Percentiles rank a stretch among this genome's conserved stretches.
phyloP scores from a whole-genome alignment of 2,329 filamentous ascomycete genomes.

The Botrytis hyacinthi region DNA sequence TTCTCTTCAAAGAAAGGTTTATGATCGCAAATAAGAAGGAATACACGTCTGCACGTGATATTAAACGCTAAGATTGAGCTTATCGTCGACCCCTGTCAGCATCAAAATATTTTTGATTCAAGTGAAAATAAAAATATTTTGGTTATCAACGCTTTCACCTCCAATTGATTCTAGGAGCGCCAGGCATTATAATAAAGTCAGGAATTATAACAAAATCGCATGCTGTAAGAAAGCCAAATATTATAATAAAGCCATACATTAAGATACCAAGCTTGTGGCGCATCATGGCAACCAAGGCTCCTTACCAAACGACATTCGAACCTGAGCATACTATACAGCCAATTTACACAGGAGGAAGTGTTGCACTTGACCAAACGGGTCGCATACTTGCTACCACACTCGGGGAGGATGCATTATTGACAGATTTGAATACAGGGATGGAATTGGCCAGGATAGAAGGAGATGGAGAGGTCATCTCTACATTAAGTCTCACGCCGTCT shows the following conservation, averaged over 20 bases:
- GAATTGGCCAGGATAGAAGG: constrained; percentile 86
- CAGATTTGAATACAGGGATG: constrained; percentile 77
- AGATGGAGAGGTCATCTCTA: constrained; percentile 77
- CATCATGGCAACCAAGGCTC: constrained; percentile 59
- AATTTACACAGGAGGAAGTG: constrained; percentile 88
- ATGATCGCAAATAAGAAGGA: neutral
- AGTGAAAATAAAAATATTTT: constrained; percentile 8
- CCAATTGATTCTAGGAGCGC: neutral
- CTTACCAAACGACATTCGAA: constrained; percentile 86
- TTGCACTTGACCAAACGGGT: constrained; percentile 78
- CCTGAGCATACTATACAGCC: constrained; percentile 79
- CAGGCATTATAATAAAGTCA: neutral
- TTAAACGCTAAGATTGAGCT: constrained; percentile 30
- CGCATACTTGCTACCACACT: constrained; percentile 81
- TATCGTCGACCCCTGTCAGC: constrained; percentile 24
- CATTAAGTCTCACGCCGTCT: constrained; percentile 75
- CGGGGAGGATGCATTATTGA: constrained; percentile 88
- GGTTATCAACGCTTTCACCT: neutral
- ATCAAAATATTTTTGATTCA: constrained; percentile 26
- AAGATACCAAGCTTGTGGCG: neutral
- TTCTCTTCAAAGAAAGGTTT: neutral
- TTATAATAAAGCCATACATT: neutral
- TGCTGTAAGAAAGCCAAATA: neutral
- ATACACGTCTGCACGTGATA: constrained; percentile 8
- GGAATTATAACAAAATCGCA: neutral